These are phyloP conservation scores for Lindgomyces ingoldianus DNA, from an alignment of 495 filamentous ascomycete species.

Conservation along the genomic window DNA sequence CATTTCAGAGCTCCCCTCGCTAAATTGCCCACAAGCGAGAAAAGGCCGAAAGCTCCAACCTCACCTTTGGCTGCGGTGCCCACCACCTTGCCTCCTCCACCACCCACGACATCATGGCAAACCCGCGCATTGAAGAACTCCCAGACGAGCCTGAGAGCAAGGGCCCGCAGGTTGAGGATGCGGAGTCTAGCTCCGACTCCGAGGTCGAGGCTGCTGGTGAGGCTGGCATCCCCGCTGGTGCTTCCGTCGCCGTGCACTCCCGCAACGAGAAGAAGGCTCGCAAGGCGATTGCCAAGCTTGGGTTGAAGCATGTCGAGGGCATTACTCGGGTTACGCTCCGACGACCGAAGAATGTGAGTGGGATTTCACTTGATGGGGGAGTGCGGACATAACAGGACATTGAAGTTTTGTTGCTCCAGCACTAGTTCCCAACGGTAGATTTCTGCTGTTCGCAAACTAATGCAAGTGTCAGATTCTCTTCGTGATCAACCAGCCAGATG, in stretches of 20 bases:
- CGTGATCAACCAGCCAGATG: slow-evolving; percentile 98
- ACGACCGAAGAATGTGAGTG: slow-evolving; percentile 94
- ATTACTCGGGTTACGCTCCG: slow-evolving; percentile 98
- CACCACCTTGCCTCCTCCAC: slow-evolving; percentile 42
- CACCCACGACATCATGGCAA: slow-evolving; percentile 72
- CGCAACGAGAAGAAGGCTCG: slow-evolving; percentile 99
- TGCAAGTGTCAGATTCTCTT: slow-evolving; percentile 76
- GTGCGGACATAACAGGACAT: no score
- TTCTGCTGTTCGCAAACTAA: slow-evolving; percentile 11
- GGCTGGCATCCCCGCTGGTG: slow-evolving; percentile 77
- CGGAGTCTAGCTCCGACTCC: slow-evolving; percentile 72
- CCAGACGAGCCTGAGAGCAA: slow-evolving; percentile 83
- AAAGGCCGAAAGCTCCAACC: slow-evolving; percentile 25
- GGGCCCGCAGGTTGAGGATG: slow-evolving; percentile 71
- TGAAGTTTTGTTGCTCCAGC: no score
- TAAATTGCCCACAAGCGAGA: slow-evolving; percentile 32
- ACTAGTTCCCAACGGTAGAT: not conserved
- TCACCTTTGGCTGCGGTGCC: slow-evolving; percentile 34
- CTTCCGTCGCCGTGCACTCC: slow-evolving; percentile 86
- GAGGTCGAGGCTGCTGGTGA: slow-evolving; percentile 57
- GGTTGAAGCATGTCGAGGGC: slow-evolving; percentile 91
- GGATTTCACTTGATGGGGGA: not conserved
- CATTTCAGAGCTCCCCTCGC: slow-evolving; percentile 5
- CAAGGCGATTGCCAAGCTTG: slow-evolving; percentile 97
- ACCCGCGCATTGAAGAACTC: slow-evolving; percentile 96